Base-by-base conservation (phyloP, 257 asterid species). In the Prunella vulgaris region DNA sequence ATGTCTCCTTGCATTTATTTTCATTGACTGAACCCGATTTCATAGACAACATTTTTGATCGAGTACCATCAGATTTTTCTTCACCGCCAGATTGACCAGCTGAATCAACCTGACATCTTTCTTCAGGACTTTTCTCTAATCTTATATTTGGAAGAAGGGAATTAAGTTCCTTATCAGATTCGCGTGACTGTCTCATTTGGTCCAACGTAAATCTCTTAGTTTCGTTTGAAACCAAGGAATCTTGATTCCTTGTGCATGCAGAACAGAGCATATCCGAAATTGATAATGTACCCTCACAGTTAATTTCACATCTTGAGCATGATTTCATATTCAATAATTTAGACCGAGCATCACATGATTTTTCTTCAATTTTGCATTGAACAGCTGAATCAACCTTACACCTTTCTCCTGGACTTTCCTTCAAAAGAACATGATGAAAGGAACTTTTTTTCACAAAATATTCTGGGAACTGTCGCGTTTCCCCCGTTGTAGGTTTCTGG, bases 111-210 rank as follows among this genome's bases (percentile, higher is more conserved):
- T 42, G 76, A 57, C 62, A 25, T 40, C 51, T 60, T 46, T 67
- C 68, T 38, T 17, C 68, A n/a, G 67, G 67, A 68, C 60, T 52
- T 40, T 61, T 79, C 60, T 81, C 85, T 61, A 49, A 46, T 49
- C 60, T 42, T 54, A 33, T 73, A 58, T 53, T 57, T 51, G 68
- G 38, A 46, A 62, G 46, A 69, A 48, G 33, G 27, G 35, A 38
- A 18, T 18, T 9, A 60, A 15, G 57, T 20, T 62, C 33, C 6
- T 5, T 48, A 60, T 52, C 60, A 28, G 69, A 38, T 60, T 53
- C 14, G 49, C 15, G 38, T 49, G 59, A 48, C 3, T 5, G 33
- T 33, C 68, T 70, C 49, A 54, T 32, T 38, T 46, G 68, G 65
- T 75, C 84, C 7, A 2, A 40, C 40, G 57, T 51, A 64, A 64